Evolutionary conservation across 106 monocot genomes (phyloP).

Genomic region (Dendrobium huoshanense): DNA sequence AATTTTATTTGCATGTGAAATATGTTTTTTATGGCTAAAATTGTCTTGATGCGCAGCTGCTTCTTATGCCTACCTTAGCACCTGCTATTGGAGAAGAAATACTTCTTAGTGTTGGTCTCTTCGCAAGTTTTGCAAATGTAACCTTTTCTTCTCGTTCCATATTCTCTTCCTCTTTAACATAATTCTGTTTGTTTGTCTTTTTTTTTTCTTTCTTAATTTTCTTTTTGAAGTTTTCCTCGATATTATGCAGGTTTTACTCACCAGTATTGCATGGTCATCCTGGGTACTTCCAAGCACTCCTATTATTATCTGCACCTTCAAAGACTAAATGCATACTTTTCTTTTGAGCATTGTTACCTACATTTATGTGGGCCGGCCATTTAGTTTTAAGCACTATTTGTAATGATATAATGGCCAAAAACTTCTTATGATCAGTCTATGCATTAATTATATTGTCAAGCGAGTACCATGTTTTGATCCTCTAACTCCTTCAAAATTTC

Average conservation of each 20-base stretch:
- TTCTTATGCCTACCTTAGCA: slow-evolving; percentile 63
- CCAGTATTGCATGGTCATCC: slow-evolving; percentile 77
- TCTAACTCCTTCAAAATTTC: background rate
- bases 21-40: background rate
- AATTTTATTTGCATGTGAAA: background rate
- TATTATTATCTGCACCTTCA: background rate
- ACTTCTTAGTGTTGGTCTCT: slow-evolving; percentile 59
- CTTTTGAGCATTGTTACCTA: background rate
- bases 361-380: background rate
- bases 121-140: slow-evolving; percentile 72
- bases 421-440: background rate
- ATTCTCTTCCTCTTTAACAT: background rate
- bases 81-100: slow-evolving; percentile 60
- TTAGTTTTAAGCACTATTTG: background rate
- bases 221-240: slow-evolving; percentile 7
- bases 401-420: background rate
- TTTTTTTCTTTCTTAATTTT: background rate
- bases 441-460: background rate
- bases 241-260: slow-evolving; percentile 65
- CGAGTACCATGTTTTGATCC: background rate
- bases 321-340: background rate
- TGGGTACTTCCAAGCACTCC: slow-evolving; percentile 50
- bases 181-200: background rate
- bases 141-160: slow-evolving; percentile 7
- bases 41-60: slow-evolving; percentile 39